These are phyloP conservation scores for Wickerhamiella pararugosa DNA, from an alignment of 1,139 yeast genomes.

Conservation along the genomic window DNA sequence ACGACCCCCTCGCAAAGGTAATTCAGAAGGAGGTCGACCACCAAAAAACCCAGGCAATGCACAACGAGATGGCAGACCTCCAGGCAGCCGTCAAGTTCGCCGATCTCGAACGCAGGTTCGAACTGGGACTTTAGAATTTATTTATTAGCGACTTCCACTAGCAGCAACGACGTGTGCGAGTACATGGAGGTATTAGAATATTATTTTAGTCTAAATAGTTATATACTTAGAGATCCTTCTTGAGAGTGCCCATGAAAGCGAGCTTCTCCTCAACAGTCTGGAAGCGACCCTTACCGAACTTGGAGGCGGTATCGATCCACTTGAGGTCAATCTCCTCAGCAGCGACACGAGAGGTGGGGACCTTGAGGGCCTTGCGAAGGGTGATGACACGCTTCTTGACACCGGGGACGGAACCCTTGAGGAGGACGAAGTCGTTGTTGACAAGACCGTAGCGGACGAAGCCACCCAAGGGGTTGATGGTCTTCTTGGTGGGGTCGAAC, in stretches of 20 bases:
- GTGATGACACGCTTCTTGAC: constrained; percentile 98
- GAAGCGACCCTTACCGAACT: constrained; percentile 99
- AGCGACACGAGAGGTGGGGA: constrained; percentile 96
- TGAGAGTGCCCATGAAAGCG: constrained; percentile 98
- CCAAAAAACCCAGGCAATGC: no score
- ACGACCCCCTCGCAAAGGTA: no score
- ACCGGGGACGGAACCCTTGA: constrained; percentile 99
- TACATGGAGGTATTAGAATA: background rate
- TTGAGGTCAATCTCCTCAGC: constrained; percentile 91
- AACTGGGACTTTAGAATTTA: background rate
- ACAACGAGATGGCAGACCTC: background rate
- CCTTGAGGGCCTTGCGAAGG: constrained; percentile 95
- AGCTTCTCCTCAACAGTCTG: constrained; percentile 99
- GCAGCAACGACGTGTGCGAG: background rate
- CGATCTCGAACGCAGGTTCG: constrained; percentile 9
- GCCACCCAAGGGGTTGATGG: constrained; percentile 99
- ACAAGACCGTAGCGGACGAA: constrained; percentile 98
- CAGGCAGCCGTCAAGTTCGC: constrained; percentile 10
- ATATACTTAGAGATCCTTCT: constrained; percentile 55
- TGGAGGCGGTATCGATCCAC: constrained; percentile 99
- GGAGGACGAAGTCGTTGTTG: constrained; percentile 91
- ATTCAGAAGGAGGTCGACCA: no score
- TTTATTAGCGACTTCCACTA: background rate
- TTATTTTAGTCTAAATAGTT: background rate
- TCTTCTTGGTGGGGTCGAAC: constrained; percentile 98